Base-by-base conservation (phyloP, 1,139 yeast species). In the Pichia sp. region DNA sequence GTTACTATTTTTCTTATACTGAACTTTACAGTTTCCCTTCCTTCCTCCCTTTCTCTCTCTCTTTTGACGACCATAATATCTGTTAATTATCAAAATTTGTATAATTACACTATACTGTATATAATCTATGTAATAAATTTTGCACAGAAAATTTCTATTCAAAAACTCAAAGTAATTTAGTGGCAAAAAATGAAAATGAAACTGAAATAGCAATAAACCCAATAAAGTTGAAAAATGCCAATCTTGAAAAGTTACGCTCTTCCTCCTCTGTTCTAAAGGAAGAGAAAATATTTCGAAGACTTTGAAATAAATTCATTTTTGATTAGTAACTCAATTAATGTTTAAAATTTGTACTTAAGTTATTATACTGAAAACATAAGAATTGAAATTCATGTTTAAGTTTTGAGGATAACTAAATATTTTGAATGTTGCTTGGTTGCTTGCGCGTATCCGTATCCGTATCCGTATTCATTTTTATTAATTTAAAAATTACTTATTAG, bases 251-350 rank as follows among this genome's bases (percentile, higher is more conserved):
- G 48, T 74, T 69, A 48, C 92, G 68, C 63, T 87, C 96, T 59
- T 87, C 95, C 56, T 87, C 95, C 57, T 86, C 95, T 2, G 94
- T 81, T 31, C 96, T 68, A 59, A 86, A 86, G 4, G 94, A 83
- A 40, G 90, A 83, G 64, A 87, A 87, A 44, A 87, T 83, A 49
- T 87, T 71, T 48, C 96, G 69, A 4, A 58, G 51, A 38, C 57
- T 55, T 10, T 59, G 63, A 28, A 61, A 53, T 57, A 59, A 53
- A 46, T 40, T 51, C 43, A 41, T 35, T 10, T 28, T 30, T 18
- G 18, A 18, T 18, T 18, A 18, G 18, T 18, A 18, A 18, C 18
- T 18, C 18, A 18, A 18, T 18, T 18, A 18, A 18, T 18, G 18
- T 18, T 18, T 18, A 18, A 18, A 18, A 18, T 18, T 18, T 18